These are phyloP conservation scores for Daldinia decipiens DNA, from an alignment of 495 filamentous ascomycete species.

Conservation along the genomic window DNA sequence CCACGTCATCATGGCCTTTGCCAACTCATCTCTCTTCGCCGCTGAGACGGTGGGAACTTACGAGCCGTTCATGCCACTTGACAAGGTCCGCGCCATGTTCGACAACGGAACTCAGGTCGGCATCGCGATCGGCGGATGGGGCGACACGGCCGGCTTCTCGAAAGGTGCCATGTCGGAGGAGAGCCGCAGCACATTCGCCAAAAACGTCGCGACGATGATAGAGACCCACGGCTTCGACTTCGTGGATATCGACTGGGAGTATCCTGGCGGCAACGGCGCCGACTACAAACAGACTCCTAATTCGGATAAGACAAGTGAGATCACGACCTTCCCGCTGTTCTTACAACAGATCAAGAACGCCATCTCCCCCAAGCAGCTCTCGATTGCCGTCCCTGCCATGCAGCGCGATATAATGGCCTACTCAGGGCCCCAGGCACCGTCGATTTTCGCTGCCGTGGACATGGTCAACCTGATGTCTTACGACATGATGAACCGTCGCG, in stretches of 20 bases:
- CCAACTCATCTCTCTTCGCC: constrained; percentile 62
- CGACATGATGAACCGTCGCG: constrained; percentile 72
- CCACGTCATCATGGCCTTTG: constrained; percentile 68
- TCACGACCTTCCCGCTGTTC: constrained; percentile 66
- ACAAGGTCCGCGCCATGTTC: constrained; percentile 61
- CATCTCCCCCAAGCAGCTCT: constrained; percentile 66
- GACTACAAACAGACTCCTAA: constrained; percentile 66
- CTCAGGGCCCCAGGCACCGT: constrained; percentile 60
- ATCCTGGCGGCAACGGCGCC: constrained; percentile 69
- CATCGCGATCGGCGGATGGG: constrained; percentile 72
- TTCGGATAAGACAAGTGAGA: constrained; percentile 62
- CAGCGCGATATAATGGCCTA: constrained; percentile 69
- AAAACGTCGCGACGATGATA: constrained; percentile 65
- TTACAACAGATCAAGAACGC: constrained; percentile 63
- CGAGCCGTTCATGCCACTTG: constrained; percentile 61
- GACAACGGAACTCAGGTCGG: constrained; percentile 62
- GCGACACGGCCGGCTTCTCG: constrained; percentile 65
- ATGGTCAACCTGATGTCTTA: constrained; percentile 75
- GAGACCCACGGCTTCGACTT: constrained; percentile 65
- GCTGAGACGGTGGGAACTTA: constrained; percentile 53
- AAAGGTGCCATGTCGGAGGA: constrained; percentile 56
- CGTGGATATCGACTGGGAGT: constrained; percentile 74
- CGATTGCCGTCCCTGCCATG: constrained; percentile 68
- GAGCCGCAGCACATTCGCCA: constrained; percentile 61
- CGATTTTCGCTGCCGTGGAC: constrained; percentile 67